Base-by-base conservation (phyloP, 768 basidiomycete genomes). In the Lyophyllum atratum region DNA sequence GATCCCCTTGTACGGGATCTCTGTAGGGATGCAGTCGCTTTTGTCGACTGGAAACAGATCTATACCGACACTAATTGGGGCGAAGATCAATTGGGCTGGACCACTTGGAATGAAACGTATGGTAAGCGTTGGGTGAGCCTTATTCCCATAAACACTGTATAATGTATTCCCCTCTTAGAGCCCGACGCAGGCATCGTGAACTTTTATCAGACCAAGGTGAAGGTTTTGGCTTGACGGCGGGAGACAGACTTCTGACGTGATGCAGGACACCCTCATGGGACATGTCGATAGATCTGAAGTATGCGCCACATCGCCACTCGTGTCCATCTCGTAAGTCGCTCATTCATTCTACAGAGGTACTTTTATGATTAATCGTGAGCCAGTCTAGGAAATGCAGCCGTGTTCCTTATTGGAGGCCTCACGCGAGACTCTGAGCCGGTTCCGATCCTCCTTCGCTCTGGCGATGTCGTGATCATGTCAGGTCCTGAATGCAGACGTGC, bases 271-370 rank as follows among this genome's bases (percentile, higher is more conserved):
- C 0, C 83, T 99, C 19, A 98, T 98, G 90, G 96, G 85, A 0
- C 96, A 99, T 70, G 93, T 97, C n/a, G 96, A 99, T 71, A 90
- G 92, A 19, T 94, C 95, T 21, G 96, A 99, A 73, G 81, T 96
- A 9, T 96, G 95, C 64, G 86, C 93, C 2, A 92, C 92, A 4
- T 88, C 93, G 0, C 96, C 96, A 0, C 81, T 99, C 0, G 92
- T 98, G 5, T 97, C 94, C 0, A 86, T 99, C 49, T 97, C 95
- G 95, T 95, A 62, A 64, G 90, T 37, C 4, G 28, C 25, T 4
- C 19, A 8, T 10, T 28, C 24, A 12, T 31, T 50, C 25, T 19
- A 46, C 33, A 34, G 4, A n/a, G n/a, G n/a, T n/a, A n/a, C n/a
- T n/a, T n/a, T 25, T 33, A 24, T 33, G 47, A 42, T 45, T 21